Evolutionary conservation across 2,329 filamentous ascomycete species (phyloP), one percentile per base, ranked within the genome.

Genomic region (Leptographium galeiforme): DNA sequence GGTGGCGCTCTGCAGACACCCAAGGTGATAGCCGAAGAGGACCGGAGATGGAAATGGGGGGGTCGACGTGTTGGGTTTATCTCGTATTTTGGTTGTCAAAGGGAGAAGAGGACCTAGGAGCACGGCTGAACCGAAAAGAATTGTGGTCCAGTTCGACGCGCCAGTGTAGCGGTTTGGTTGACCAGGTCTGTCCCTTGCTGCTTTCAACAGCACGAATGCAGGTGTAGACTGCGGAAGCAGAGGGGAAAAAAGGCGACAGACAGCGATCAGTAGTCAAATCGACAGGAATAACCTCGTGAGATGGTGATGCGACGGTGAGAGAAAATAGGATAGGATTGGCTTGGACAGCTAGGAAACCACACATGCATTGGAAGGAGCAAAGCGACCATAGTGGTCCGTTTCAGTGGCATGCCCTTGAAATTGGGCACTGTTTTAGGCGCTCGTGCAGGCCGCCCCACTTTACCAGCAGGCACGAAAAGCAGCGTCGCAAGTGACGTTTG

Each of bases 401-500:
- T 6, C 30, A 45, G 19, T 32, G 30, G 30, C 16, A 13, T 32
- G 43, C n/a, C 13, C 25, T 45, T 33, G 43, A 7, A 45, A 32
- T 45, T 25, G 13, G 43, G 43, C 19, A 6, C 14, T 30, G 47
- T 48, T 48, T 40, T 25, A 30, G 36, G 34, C 14, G 47, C 33
- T 14, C 14, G n/a, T 39, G 5, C 46, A 39, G 47, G 25, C 25
- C 25, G 25, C 25, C 25, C 25, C 25, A 4, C 16, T 7, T 16
- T n/a, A 18, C 41, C 34, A 18, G 41, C 34, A 39, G 41, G 30
- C 43, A 52, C 11, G 30, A 16, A 41, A 38, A 38, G 19, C 36
- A 5, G 48, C 40, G 19, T 11, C 50, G 50, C 41, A 54, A 56
- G 56, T 59, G 56, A 59, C 57, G 57, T 59, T 57, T 33, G 53